phyloP scores from a whole-genome alignment of 352 stramenopile species.

The Globisporangium spiculum region DNA sequence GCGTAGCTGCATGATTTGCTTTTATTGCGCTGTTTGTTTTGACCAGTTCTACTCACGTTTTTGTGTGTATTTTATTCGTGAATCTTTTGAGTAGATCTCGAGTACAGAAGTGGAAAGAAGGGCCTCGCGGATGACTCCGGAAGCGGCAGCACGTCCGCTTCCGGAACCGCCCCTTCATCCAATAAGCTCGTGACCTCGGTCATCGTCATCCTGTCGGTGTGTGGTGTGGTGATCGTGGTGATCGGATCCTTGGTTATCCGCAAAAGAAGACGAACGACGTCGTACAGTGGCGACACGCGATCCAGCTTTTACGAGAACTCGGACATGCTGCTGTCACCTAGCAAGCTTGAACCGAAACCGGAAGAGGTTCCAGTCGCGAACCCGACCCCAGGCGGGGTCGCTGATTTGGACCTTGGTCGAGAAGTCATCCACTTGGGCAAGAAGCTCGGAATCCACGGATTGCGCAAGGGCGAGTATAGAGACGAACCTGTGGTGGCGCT shows the following conservation, averaged over 20 bases:
- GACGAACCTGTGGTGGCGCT: slow-evolving; percentile 53
- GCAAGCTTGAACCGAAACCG: slow-evolving; percentile 11
- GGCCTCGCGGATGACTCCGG: neutral
- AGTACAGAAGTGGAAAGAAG: slow-evolving; percentile 4
- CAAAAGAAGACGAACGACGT: neutral
- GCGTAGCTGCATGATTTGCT: neutral
- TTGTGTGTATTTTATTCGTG: neutral
- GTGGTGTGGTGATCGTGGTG: slow-evolving; percentile 14
- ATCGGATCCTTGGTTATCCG: slow-evolving; percentile 15
- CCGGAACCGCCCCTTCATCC: neutral
- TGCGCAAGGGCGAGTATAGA: slow-evolving; percentile 51
- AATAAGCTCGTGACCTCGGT: slow-evolving; percentile 19
- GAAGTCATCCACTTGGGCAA: slow-evolving; percentile 46
- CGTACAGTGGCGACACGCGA: slow-evolving; percentile 16
- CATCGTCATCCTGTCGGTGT: slow-evolving; percentile 12
- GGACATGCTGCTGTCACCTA: slow-evolving; percentile 20
- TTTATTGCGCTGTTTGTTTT: neutral
- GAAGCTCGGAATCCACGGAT: slow-evolving; percentile 45
- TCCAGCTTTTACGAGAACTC: slow-evolving; percentile 22
- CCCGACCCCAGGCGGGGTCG: slow-evolving; percentile 26
- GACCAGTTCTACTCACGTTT: neutral
- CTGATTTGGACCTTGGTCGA: slow-evolving; percentile 49
- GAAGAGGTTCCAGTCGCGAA: slow-evolving; percentile 4
- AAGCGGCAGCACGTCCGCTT: slow-evolving; percentile 3
- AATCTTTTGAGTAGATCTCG: neutral